Percentiles rank a stretch among this genome's conserved stretches.
These are phyloP conservation scores for Colletotrichum gloeosporioides DNA, from an alignment of 2,329 filamentous ascomycete genomes.

Conservation along the genomic window DNA sequence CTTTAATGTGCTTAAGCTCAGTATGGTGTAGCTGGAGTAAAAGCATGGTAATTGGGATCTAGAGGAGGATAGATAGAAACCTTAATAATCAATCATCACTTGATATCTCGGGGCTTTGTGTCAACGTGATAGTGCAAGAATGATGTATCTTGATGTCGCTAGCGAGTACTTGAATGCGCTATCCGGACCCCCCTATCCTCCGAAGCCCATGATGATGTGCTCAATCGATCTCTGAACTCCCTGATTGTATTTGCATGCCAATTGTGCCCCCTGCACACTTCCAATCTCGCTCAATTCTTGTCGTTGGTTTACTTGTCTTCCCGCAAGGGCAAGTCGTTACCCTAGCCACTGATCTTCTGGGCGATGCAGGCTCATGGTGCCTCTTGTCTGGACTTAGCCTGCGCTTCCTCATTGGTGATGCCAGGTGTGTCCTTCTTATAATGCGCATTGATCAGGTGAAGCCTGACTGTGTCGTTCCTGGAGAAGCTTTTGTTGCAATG, in stretches of 20 bases:
- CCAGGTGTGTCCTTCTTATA: neutral
- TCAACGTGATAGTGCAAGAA: neutral
- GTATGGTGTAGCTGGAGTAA: neutral
- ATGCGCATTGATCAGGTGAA: neutral
- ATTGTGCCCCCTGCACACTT: neutral
- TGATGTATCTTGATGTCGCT: neutral
- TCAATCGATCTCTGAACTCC: neutral
- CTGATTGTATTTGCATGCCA: neutral
- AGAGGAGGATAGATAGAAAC: neutral
- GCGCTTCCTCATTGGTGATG: fast-evolving
- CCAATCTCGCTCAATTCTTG: neutral
- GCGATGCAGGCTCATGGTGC: neutral
- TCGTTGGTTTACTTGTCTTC: neutral
- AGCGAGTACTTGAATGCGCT: neutral
- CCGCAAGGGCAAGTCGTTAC: neutral
- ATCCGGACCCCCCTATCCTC: neutral
- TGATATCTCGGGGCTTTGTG: neutral
- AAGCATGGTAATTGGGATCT: neutral
- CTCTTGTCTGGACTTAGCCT: neutral
- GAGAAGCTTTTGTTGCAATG: neutral
- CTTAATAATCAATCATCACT: neutral
- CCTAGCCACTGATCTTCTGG: neutral
- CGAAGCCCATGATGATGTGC: neutral
- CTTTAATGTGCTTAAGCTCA: neutral
- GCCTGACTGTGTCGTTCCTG: neutral